These are phyloP conservation scores for Sophora flavescens DNA, from an alignment of 306 rosid species.

Conservation along the genomic window DNA sequence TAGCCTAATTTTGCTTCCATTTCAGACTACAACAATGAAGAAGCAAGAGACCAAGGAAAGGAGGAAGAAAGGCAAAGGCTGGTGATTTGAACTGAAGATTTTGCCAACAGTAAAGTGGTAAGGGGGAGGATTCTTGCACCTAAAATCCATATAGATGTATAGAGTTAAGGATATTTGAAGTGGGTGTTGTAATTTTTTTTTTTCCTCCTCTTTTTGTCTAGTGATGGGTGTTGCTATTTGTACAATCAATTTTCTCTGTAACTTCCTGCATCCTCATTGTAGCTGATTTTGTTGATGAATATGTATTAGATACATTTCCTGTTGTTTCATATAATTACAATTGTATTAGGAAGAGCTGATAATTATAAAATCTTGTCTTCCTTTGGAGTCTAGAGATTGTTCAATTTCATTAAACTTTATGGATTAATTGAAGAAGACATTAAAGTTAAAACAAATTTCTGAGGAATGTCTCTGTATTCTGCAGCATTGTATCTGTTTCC, in stretches of 20 bases:
- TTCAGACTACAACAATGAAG: conserved; percentile 42
- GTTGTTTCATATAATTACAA: conserved; percentile 41
- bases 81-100: conserved; percentile 35
- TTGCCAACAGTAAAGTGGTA: conserved; percentile 43
- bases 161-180: conserved; percentile 54
- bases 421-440: conserved; percentile 11
- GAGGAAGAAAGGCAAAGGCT: conserved; percentile 22
- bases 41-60: conserved; percentile 24
- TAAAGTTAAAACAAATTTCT: not conserved
- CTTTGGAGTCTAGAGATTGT: conserved; percentile 18
- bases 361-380: conserved; percentile 27
- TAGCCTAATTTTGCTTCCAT: conserved; percentile 40
- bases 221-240: conserved; percentile 52
- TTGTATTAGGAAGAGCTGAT: conserved; percentile 30
- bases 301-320: conserved; percentile 28
- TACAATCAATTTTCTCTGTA: conserved; percentile 52
- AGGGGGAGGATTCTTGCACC: conserved; percentile 54
- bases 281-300: conserved; percentile 53
- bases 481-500: not conserved
- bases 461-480: not conserved
- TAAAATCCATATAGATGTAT: conserved; percentile 55
- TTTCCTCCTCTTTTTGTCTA: conserved; percentile 26
- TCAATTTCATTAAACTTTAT: conserved; percentile 1
- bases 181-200: conserved; percentile 41
- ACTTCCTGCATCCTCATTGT: conserved; percentile 52